Percentiles rank a stretch among this genome's conserved stretches.
Conservation (phyloP, 257 asterid species). For the Primulina tabacum region DNA sequence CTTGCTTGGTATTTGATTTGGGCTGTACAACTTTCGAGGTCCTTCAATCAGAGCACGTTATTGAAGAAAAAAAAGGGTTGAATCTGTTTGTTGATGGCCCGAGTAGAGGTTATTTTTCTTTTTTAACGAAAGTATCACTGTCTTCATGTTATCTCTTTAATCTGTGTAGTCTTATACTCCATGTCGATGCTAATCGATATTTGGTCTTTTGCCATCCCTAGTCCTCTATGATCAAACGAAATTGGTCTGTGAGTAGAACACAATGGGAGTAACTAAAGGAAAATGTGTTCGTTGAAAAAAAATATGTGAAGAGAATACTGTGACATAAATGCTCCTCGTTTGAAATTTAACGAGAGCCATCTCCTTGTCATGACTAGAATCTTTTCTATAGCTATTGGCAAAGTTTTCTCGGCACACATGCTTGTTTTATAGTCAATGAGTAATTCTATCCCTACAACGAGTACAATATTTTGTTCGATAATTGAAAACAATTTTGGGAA, state of each 20-base stretch:
- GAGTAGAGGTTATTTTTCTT: conserved; percentile 24
- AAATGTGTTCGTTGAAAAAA: background rate
- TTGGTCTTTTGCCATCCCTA: conserved; percentile 21
- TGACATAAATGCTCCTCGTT: background rate
- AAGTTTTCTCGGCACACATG: background rate
- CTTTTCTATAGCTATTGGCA: background rate
- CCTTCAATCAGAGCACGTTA: conserved; percentile 18
- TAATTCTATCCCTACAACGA: background rate
- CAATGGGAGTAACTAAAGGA: conserved; percentile 7
- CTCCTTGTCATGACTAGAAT: background rate
- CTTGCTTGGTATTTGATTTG: conserved; percentile 24
- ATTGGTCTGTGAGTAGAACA: background rate
- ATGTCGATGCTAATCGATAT: conserved; percentile 11
- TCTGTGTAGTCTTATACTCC: conserved; percentile 2
- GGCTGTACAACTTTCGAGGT: conserved; percentile 16
- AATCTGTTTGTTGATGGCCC: conserved; percentile 1
- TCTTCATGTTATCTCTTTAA: conserved; percentile 2
- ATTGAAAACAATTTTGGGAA: background rate
- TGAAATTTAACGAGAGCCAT: background rate
- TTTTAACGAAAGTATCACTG: background rate
- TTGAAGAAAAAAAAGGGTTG: conserved; percentile 3
- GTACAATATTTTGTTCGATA: conserved; percentile 11
- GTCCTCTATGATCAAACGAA: conserved; percentile 1
- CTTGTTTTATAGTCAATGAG: background rate
- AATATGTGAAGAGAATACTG: background rate